These are phyloP conservation scores for Epichloe elymi DNA, from an alignment of 2,329 filamentous ascomycete genomes.

Conservation along the genomic window DNA sequence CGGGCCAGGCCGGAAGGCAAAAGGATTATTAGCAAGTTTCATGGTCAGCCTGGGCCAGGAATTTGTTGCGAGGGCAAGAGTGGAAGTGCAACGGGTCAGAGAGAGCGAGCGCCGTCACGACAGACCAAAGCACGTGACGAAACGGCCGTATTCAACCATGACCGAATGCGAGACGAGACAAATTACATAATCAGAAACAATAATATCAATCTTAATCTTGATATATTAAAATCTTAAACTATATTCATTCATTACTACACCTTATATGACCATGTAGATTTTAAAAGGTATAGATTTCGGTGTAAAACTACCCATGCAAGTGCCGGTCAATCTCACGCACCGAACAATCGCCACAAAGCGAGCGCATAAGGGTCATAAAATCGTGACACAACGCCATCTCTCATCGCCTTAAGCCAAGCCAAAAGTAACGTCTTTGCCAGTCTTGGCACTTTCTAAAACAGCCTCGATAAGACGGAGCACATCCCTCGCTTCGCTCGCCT, in stretches of 20 bases:
- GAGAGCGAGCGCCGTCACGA: neutral
- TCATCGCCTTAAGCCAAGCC: neutral
- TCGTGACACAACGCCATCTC: no score
- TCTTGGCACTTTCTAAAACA: slow-evolving; percentile 34
- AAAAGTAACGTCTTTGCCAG: slow-evolving; percentile 30
- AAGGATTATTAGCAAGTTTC: slow-evolving; percentile 38
- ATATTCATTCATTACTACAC: no score
- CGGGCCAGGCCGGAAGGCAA: slow-evolving; percentile 68
- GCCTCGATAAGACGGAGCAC: slow-evolving; percentile 41
- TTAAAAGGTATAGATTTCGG: no score
- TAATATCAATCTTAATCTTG: no score
- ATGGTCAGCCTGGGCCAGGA: slow-evolving; percentile 9
- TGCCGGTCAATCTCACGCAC: no score
- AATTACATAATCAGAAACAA: no score
- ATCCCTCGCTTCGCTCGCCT: slow-evolving; percentile 37
- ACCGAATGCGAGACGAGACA: no score
- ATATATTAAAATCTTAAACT: no score
- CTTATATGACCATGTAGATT: no score
- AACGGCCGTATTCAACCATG: neutral
- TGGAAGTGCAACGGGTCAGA: neutral
- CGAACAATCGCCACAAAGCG: no score
- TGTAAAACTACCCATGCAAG: no score
- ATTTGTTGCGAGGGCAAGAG: neutral
- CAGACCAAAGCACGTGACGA: neutral
- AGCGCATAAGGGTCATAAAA: no score